Base-by-base conservation (phyloP, 2,329 filamentous ascomycete species). In the Aspergillus chevalieri region DNA sequence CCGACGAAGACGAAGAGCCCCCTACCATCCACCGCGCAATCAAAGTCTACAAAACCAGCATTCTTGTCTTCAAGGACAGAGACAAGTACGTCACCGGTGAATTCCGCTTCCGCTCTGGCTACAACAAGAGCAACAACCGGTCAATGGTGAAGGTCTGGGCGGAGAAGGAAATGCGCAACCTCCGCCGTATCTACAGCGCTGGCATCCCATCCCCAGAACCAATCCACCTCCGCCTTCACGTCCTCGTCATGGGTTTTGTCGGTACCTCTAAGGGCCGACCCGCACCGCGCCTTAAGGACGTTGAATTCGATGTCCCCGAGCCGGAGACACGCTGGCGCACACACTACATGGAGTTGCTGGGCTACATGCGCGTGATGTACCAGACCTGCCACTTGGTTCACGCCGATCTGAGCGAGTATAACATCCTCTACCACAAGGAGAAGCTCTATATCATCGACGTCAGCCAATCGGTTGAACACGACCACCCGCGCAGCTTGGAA, bases 111-210 rank as follows among this genome's bases (percentile, higher is more conserved):
- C 83, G 89, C 59, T 80, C 84, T 53, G 92, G 92, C 45, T 93
- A 92, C 66, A 93, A 92, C 73, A 97, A 96, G 76, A 87, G 87
- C 57, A 95, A 90, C 72, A 95, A 90, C 74, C 83, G 91, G 44
- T 90, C 92, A 58, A 97, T 97, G 92, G 92, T 98, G 58, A 95
- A 95, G 71, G 78, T 96, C 21, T 98, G 93, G 93, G 94, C 94
- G 0, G 92, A 98, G 73, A 98, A 98, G 73, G 93, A 98, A 73
- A 95, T 94, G 75, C 83, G 93, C 39, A 98, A 98, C 71, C 72
- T 98, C 63, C 85, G 89, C 58, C 81, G 93, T 49, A 85, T 98
- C 54, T 77, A 94, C 68, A 76, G 82, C 5, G 86, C 91, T 6
- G 89, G 87, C 6, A 95, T 98, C 48, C 87, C 90, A 5, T 95